phyloP scores from a whole-genome alignment of 1,139 yeast species.

The Yamadazyma membranifaciens region DNA sequence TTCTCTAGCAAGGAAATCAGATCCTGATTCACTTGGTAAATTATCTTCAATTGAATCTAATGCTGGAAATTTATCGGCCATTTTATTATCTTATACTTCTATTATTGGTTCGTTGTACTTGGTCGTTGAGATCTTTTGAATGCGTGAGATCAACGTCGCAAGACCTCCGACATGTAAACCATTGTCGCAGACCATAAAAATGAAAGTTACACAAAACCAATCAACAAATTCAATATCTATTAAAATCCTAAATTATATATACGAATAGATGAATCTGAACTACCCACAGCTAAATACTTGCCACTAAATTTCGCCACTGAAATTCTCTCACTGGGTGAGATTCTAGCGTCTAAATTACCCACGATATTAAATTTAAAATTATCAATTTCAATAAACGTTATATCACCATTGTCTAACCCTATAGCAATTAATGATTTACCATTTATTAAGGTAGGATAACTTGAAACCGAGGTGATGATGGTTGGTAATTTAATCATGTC shows the following conservation, averaged over 20 bases:
- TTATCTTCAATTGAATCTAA: conserved; percentile 53
- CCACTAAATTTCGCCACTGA: conserved; percentile 55
- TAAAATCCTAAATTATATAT: conserved; percentile 29
- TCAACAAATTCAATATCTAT: not conserved
- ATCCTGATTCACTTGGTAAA: conserved; percentile 31
- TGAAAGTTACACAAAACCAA: not conserved
- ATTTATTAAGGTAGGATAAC: conserved; percentile 28
- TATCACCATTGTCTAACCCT: conserved; percentile 67
- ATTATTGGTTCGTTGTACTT: not conserved
- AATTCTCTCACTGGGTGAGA: conserved; percentile 62
- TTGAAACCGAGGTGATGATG: conserved; percentile 75
- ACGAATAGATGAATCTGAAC: conserved; percentile 69
- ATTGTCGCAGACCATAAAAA: not conserved
- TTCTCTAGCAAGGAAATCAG: conserved; percentile 83
- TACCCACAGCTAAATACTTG: conserved; percentile 57
- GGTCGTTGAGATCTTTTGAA: not conserved
- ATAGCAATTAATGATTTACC: conserved; percentile 46
- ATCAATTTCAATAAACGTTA: conserved; percentile 12
- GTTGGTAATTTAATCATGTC: conserved; percentile 39
- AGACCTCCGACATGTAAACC: not conserved
- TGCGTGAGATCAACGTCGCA: not conserved
- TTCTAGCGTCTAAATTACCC: conserved; percentile 27
- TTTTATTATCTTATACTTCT: conserved; percentile 20
- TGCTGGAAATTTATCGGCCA: conserved; percentile 90
- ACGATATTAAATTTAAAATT: conserved; percentile 25